These are phyloP conservation scores for Penicillium hesseltinei DNA, from an alignment of 2,329 filamentous ascomycete genomes.

Conservation along the genomic window DNA sequence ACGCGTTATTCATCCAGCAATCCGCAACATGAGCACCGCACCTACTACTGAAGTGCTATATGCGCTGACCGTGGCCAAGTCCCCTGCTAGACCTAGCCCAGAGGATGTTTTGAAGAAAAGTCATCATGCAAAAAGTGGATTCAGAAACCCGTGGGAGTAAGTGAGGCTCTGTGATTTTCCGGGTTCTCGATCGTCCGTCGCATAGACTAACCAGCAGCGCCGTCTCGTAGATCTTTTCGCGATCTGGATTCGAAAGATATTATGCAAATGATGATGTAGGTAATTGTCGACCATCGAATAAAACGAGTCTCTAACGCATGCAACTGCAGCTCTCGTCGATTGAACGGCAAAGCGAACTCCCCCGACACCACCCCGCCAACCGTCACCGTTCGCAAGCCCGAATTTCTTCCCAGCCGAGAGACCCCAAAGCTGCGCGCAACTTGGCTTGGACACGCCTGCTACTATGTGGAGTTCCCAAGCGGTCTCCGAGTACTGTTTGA, in stretches of 20 bases:
- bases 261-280: slow-evolving; percentile 23
- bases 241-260: slow-evolving; percentile 15
- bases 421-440: slow-evolving; percentile 71
- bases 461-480: slow-evolving; percentile 83
- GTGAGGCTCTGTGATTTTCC: slow-evolving; percentile 3
- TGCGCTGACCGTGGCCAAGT: slow-evolving; percentile 41
- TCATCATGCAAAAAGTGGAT: slow-evolving; percentile 41
- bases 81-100: slow-evolving; percentile 34
- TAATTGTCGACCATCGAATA: not conserved
- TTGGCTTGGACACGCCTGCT: slow-evolving; percentile 94
- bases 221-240: slow-evolving; percentile 18
- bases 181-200: not conserved
- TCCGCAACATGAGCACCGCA: slow-evolving; percentile 38
- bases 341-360: slow-evolving; percentile 51
- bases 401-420: slow-evolving; percentile 62
- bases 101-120: slow-evolving; percentile 42
- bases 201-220: slow-evolving; percentile 12
- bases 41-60: slow-evolving; percentile 41
- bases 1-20: slow-evolving; percentile 12
- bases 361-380: slow-evolving; percentile 66
- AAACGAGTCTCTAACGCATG: not conserved
- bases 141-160: slow-evolving; percentile 48
- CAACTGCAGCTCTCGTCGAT: slow-evolving; percentile 31
- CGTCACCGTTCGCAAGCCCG: slow-evolving; percentile 64
- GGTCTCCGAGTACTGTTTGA: slow-evolving; percentile 89